Conservation (phyloP, 371 early-diverging fungal genomes). For the Sporodiniella umbellata region DNA sequence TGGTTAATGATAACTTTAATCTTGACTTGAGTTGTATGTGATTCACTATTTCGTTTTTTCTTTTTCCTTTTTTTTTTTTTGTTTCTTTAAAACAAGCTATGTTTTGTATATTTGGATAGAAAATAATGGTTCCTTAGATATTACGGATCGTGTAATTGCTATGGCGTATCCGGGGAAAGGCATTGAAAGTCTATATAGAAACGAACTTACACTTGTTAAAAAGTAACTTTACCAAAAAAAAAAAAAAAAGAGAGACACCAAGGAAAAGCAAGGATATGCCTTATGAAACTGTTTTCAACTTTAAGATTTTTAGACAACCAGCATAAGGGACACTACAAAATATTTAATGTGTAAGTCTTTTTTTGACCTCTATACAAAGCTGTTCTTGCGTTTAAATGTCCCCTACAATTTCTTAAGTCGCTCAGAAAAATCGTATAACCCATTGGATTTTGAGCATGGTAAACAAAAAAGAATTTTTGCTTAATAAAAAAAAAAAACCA, state of each 20-base stretch:
- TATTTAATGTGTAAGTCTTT: conserved; percentile 62
- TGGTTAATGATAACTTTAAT: conserved; percentile 47
- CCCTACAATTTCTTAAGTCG: conserved; percentile 45
- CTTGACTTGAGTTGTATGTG: conserved; percentile 61
- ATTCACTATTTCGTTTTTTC: too few relatives aligned
- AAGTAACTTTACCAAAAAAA: too few relatives aligned
- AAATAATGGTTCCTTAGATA: conserved; percentile 34
- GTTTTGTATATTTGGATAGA: not conserved
- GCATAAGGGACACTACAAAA: conserved; percentile 60
- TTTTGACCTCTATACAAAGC: not conserved
- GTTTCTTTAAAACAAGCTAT: conserved; percentile 4
- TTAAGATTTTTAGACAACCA: conserved; percentile 57
- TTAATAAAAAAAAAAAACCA: not conserved
- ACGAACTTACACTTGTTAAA: conserved; percentile 54
- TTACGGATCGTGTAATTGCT: conserved; percentile 63
- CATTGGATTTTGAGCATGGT: conserved; percentile 14
- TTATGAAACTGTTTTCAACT: too few relatives aligned
- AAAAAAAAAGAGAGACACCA: not conserved
- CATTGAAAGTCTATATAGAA: conserved; percentile 66
- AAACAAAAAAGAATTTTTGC: not conserved
- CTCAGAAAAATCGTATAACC: conserved; percentile 51
- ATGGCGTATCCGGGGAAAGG: conserved; percentile 68
- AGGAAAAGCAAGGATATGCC: not conserved
- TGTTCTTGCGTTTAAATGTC: not conserved
- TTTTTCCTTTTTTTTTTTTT: too few relatives aligned